Evolutionary conservation across 2,329 filamentous ascomycete genomes (phyloP), one percentile per base, ranked within the genome.

Genomic region (Samsoniella hepiali): DNA sequence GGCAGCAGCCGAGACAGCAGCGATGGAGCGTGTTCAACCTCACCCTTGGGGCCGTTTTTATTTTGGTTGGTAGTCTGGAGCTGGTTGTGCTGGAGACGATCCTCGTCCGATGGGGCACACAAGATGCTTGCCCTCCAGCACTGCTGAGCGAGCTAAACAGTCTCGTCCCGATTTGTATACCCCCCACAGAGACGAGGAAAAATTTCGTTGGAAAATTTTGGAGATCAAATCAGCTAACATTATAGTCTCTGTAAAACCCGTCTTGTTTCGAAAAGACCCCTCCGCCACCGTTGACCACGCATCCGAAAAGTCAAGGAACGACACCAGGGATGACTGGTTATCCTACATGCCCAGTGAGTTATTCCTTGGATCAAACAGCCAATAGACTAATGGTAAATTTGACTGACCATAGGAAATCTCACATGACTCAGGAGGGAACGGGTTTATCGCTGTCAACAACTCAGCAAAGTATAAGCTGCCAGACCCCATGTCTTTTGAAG

Each of bases 281-380:
- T 27, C 34, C 1, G 51, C 51, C 5, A 55, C 51, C 0, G 7
- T 55, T 15, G 34, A 55, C 7, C 34, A 40, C 22, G 34, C 29
- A 15, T 55, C 51, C 10, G 36, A 55, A 3, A 11, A 17, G 5
- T 29, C n/a, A 10, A 55, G 51, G 34, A 40, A 40, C 11, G 13
- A 29, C 6, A 55, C 51, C n/a, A 38, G 22, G 11, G 51, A 40
- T 9, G 9, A 55, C 1, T 55, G 51, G 51, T 10, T 55, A 40
- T 55, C 51, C 3, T 55, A 55, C 51, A 55, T 55, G 51, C 51
- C 51, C 13, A 40, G 51, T 55, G 3, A 40, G 51, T 55, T 17
- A 5, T n/a, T 17, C 0, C 2, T 1, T 7, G 17, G 1, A 32
- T 3, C 7, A 11, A 10, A 3, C 6, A n/a, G 40, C 3, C 10